Evolutionary conservation across 1,284 basidiomycete species (phyloP), one percentile per base, ranked within the genome.

Genomic region (Puccinia sorghi): DNA sequence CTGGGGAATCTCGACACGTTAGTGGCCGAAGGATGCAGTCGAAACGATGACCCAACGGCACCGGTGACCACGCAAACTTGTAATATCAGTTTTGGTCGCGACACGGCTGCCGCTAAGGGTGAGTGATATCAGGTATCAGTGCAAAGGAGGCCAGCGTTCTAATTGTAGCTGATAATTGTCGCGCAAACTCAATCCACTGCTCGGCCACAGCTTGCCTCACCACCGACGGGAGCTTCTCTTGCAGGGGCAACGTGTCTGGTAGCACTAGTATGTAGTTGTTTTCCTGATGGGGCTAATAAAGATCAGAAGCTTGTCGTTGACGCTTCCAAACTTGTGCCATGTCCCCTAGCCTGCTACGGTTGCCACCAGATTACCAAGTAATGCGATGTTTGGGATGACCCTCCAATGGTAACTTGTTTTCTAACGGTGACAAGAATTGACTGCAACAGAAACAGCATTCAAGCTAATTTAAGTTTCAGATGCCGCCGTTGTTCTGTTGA

Each of bases 41-140:
- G 37, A 39, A 2, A 4, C 32, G 15, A 61, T 39, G 32, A 3
- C 3, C 3, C 32, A 9, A 15, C 17, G 37, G 59, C 37, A 32
- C 37, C 59, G 17, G 17, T n/a, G 15, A 39, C 59, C 12, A 20
- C 12, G 8, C 37, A 61, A n/a, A 39, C 13, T n/a, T 61, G 59
- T 17, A 15, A 32, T 9, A 4, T 61, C 12, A 32, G 59, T 1
- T 61, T 61, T n/a, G 59, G 59, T 39, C 59, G 59, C 37, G 59
- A 61, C 32, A 61, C 59, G 37, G 59, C 59, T n/a, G 37, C 37
- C 4, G 32, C 59, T 41, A 61, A 61, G n/a, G 32, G 59, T 61
- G 20, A 57, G 56, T 32, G 9, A 32, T 4, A 32, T 32, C 32
- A 32, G 4, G 32, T 4, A 32, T 32, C 32, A 32, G 2, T 32